Evolutionary conservation across 1,284 basidiomycete species (phyloP).

Genomic region (Athelia psychrophila): DNA sequence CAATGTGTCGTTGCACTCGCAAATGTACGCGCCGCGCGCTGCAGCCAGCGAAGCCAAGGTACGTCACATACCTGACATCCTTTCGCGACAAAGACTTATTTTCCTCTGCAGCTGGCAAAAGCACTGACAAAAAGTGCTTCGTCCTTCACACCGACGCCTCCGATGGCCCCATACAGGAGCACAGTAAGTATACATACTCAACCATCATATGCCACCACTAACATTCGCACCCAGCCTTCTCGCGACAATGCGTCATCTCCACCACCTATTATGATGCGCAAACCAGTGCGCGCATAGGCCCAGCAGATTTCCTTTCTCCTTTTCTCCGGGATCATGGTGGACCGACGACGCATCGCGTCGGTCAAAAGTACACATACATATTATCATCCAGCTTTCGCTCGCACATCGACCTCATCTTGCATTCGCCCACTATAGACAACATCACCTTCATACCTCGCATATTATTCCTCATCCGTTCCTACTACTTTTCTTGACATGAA

Average conservation of each 20-base stretch:
- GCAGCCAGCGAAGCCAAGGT: slow-evolving; percentile 77
- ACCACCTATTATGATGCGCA: slow-evolving; percentile 54
- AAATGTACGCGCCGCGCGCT: slow-evolving; percentile 62
- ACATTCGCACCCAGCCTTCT: slow-evolving; percentile 28
- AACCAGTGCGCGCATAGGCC: slow-evolving; percentile 29
- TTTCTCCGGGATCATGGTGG: too few relatives aligned
- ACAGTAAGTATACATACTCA: slow-evolving; percentile 28
- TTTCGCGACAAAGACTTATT: slow-evolving; percentile 4
- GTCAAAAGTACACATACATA: slow-evolving; percentile 6
- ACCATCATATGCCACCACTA: neutral
- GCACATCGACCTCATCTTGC: too few relatives aligned
- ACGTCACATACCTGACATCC: slow-evolving; percentile 13
- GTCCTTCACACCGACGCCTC: slow-evolving; percentile 29
- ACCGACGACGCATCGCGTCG: neutral
- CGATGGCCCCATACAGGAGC: slow-evolving; percentile 29
- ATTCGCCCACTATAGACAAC: too few relatives aligned
- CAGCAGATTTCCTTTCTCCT: too few relatives aligned
- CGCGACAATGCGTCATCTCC: slow-evolving; percentile 32
- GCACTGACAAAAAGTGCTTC: slow-evolving; percentile 46
- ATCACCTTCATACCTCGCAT: too few relatives aligned
- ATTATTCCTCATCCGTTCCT: too few relatives aligned
- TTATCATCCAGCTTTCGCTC: neutral
- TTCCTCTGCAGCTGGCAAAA: slow-evolving; percentile 39
- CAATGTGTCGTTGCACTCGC: slow-evolving; percentile 60
- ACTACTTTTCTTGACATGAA: too few relatives aligned